Conservation (phyloP, 768 basidiomycete species). For the Leccinum subtestaceum region DNA sequence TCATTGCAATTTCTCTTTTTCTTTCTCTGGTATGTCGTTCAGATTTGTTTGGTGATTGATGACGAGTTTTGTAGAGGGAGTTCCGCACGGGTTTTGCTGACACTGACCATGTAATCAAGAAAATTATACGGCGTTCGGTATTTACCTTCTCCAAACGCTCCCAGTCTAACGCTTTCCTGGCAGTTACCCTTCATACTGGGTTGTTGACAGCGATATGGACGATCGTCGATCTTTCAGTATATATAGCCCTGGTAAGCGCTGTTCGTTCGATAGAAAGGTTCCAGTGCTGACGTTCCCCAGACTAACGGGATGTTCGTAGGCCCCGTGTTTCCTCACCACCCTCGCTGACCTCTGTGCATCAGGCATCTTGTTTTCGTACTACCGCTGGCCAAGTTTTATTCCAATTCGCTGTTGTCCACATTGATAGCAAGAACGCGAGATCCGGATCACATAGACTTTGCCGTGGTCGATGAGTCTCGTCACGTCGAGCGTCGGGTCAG, state of each 20-base stretch:
- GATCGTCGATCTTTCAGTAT: conserved; percentile 30
- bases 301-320: conserved; percentile 20
- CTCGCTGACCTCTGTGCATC: neutral
- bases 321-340: neutral
- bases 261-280: neutral
- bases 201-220: conserved; percentile 38
- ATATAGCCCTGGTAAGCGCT: conserved; percentile 21
- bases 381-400: conserved; percentile 35
- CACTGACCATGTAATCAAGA: conserved; percentile 39
- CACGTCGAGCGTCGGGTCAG: conserved; percentile 21
- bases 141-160: neutral
- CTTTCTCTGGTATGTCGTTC: conserved; percentile 38
- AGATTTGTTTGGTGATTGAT: neutral
- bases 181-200: conserved; percentile 42
- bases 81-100: conserved; percentile 35
- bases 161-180: neutral
- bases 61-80: conserved; percentile 28
- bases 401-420: conserved; percentile 35
- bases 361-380: conserved; percentile 33
- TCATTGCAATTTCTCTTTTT: conserved; percentile 45
- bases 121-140: conserved; percentile 33
- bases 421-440: conserved; percentile 30
- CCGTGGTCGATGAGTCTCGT: conserved; percentile 20
- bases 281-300: conserved; percentile 14
- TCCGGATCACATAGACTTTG: conserved; percentile 17